These are phyloP conservation scores for Cichorium intybus DNA, from an alignment of 140 eudicot genomes.

Conservation along the genomic window DNA sequence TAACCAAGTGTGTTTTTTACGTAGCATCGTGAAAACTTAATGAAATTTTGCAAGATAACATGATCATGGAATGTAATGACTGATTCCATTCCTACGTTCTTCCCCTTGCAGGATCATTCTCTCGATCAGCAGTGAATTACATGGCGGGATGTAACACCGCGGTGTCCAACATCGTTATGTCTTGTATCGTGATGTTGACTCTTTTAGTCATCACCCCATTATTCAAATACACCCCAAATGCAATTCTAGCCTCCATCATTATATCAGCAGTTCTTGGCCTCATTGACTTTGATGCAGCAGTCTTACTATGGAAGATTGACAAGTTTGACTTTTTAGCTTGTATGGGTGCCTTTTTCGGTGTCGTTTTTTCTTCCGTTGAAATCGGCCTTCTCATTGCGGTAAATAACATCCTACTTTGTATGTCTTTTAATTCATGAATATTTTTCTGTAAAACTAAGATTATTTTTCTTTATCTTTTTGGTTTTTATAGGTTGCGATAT, in stretches of 20 bases:
- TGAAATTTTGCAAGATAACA: no score
- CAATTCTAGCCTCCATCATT: constrained; percentile 78
- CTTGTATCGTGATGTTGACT: constrained; percentile 55
- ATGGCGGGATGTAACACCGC: constrained; percentile 83
- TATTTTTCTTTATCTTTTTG: not conserved
- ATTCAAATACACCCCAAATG: constrained; percentile 73
- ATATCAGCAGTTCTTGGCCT: constrained; percentile 71
- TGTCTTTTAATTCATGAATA: not conserved
- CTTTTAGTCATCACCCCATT: constrained; percentile 62
- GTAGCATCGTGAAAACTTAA: no score
- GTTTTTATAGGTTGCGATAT: constrained; percentile 52
- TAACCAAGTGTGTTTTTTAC: no score
- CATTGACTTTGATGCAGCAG: constrained; percentile 52
- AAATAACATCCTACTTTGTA: not conserved
- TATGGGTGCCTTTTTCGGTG: constrained; percentile 92
- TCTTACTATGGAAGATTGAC: constrained; percentile 72
- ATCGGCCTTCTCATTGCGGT: constrained; percentile 77
- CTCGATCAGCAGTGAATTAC: constrained; percentile 76
- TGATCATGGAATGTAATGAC: no score
- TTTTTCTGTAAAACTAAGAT: not conserved
- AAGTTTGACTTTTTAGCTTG: constrained; percentile 87
- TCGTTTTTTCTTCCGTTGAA: constrained; percentile 64
- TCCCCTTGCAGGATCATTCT: constrained; percentile 57
- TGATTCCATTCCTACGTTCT: not conserved
- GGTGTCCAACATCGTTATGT: constrained; percentile 84